Base-by-base conservation (phyloP, 2,329 filamentous ascomycete species). In the Ceratocystis diversiconidia region DNA sequence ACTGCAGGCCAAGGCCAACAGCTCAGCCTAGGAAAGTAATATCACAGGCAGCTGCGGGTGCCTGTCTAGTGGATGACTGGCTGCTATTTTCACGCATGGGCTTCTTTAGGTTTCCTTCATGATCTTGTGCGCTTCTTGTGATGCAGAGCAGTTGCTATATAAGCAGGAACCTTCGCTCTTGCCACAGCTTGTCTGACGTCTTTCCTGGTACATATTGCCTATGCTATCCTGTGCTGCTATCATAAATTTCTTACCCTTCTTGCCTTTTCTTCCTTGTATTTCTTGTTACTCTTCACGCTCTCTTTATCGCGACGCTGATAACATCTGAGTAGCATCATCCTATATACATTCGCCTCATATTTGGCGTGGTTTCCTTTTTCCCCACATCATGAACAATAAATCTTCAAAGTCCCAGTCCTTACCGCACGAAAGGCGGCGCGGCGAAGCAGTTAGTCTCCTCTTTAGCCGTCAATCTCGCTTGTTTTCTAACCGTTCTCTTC, bases 391-490 rank as follows among this genome's bases (percentile, higher is more conserved):
- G 55, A 76, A 72, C 65, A 83, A 80, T 3, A 46, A 46, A 55
- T 71, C 76, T 70, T 74, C 76, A 67, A 89, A 86, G 74, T 82
- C 85, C 72, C 82, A 66, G 52, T 30, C 65, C 12, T 46, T 86
- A 67, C 81, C 84, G 50, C 85, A 90, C 72, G 92, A 96, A 76
- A 84, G 88, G 75, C 87, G 90, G 70, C 90, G 89, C 77, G 91
- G 91, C 70, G 92, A 96, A 78, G 85, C 89, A 68, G 90, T 92
- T 82, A 68, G 82, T 64, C 32, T 36, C 30, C 19, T 25, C 30
- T 22, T 28, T 59, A 8, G 4, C 10, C 50, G 32, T 36, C 32
- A 36, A 36, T 36, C 32, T 36, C 32, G 32, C 32, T 36, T 36
- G 32, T 36, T 36, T 36, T 36, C 32, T 36, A 36, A 36, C 32